These are phyloP conservation scores for Exophiala sideris DNA, from an alignment of 2,329 filamentous ascomycete species.

Conservation along the genomic window DNA sequence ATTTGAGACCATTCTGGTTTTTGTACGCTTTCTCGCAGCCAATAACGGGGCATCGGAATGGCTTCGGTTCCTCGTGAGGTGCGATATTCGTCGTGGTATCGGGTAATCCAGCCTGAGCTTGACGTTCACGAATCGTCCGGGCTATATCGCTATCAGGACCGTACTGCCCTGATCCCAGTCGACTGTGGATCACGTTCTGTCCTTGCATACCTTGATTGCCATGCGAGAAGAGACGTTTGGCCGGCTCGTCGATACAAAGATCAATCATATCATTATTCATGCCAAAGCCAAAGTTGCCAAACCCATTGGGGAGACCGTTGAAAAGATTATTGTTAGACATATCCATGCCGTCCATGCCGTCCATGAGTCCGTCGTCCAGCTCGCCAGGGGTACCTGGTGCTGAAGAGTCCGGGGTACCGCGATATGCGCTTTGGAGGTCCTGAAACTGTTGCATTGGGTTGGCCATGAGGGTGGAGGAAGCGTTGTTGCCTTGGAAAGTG, in stretches of 20 bases:
- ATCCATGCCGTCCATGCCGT: slow-evolving; percentile 60
- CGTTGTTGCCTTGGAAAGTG: slow-evolving; percentile 81
- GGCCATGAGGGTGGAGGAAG: slow-evolving; percentile 85
- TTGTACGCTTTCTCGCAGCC: slow-evolving; percentile 98
- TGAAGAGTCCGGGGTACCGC: slow-evolving; percentile 61
- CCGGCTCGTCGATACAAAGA: slow-evolving; percentile 82
- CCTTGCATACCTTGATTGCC: slow-evolving; percentile 62
- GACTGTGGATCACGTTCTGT: slow-evolving; percentile 67
- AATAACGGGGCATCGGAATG: slow-evolving; percentile 95
- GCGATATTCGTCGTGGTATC: slow-evolving; percentile 43
- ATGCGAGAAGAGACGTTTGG: slow-evolving; percentile 86
- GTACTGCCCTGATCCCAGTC: slow-evolving; percentile 72
- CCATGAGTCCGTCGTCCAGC: slow-evolving; percentile 70
- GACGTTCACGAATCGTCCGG: slow-evolving; percentile 61
- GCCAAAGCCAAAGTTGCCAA: slow-evolving; percentile 40
- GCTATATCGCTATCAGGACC: slow-evolving; percentile 73
- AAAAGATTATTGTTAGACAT: slow-evolving; percentile 49
- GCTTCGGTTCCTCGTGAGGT: slow-evolving; percentile 87
- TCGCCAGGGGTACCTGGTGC: slow-evolving; percentile 68
- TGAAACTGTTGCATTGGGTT: slow-evolving; percentile 63
- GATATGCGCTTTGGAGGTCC: slow-evolving; percentile 49
- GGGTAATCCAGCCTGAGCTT: slow-evolving; percentile 56
- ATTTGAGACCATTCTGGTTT: slow-evolving; percentile 98
- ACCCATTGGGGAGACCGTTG: slow-evolving; percentile 35
- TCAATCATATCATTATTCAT: slow-evolving; percentile 56